phyloP scores from a whole-genome alignment of 768 basidiomycete genomes.

The Asterophora lycoperdoides region DNA sequence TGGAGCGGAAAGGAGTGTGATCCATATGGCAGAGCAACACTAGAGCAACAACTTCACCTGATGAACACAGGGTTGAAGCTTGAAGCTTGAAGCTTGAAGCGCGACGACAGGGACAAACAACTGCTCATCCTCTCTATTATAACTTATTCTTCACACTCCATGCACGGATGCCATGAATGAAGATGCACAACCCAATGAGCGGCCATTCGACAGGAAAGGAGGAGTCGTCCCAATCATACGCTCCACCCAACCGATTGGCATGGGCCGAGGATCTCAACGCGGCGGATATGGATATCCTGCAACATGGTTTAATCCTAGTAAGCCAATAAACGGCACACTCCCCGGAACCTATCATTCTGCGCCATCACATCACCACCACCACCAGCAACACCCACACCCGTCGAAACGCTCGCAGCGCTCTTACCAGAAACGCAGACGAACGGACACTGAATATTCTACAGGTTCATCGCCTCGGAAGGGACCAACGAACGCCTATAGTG shows the following conservation, averaged over 20 bases:
- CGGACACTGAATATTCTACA: not conserved
- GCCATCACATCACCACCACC: slow-evolving; percentile 1
- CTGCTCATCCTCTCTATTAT: not conserved
- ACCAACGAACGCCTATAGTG: not conserved
- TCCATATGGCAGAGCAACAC: not conserved
- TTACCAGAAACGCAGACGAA: slow-evolving; percentile 8
- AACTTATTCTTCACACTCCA: slow-evolving; percentile 7
- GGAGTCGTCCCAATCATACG: slow-evolving; percentile 10
- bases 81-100: no score
- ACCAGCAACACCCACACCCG: not conserved
- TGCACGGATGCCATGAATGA: slow-evolving; percentile 16
- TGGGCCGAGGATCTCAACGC: not conserved
- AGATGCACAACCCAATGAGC: slow-evolving; percentile 18
- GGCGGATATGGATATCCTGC: not conserved
- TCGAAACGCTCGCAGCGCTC: not conserved
- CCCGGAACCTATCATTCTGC: not conserved
- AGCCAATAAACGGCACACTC: not conserved
- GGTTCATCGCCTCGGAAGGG: not conserved
- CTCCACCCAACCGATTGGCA: not conserved
- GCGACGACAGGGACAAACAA: no score
- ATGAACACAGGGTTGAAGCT: no score
- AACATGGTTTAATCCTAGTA: slow-evolving; percentile 2
- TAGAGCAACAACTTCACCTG: no score
- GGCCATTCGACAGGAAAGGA: slow-evolving; percentile 9
- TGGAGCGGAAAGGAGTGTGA: not conserved